Conservation (phyloP, 306 rosid genomes). For the barrel medic (Medicago truncatula) region DNA sequence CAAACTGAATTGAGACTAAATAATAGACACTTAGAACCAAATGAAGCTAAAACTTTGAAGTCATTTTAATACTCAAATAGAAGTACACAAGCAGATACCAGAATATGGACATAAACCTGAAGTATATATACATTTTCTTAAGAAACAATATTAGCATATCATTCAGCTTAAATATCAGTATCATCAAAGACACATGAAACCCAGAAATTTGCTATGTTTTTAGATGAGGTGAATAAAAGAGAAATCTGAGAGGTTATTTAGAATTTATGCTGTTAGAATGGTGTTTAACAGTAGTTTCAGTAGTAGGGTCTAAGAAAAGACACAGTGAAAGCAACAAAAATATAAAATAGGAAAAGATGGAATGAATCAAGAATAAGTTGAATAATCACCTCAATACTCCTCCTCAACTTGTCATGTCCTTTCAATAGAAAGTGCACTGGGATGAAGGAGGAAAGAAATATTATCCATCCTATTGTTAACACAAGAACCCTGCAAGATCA, state of each 20-base stretch:
- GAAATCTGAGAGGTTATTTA: too few relatives aligned
- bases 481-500: conserved; percentile 75
- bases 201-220: conserved; percentile 9
- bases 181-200: conserved; percentile 12
- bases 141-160: conserved; percentile 1
- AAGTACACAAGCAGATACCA: conserved; percentile 3
- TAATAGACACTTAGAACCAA: conserved; percentile 23
- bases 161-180: neutral
- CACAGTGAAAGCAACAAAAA: conserved; percentile 22
- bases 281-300: conserved; percentile 11
- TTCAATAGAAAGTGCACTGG: conserved; percentile 80
- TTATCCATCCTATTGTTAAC: conserved; percentile 90
- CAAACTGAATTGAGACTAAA: conserved; percentile 23
- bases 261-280: conserved; percentile 2
- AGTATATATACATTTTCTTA: neutral
- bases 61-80: neutral
- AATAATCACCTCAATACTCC: conserved; percentile 74
- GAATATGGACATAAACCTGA: conserved; percentile 29
- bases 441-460: conserved; percentile 85
- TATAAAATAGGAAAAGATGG: conserved; percentile 18
- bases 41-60: neutral
- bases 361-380: conserved; percentile 40
- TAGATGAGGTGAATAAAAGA: conserved; percentile 18
- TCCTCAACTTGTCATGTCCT: conserved; percentile 75
- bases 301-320: conserved; percentile 19